Evolutionary conservation across 2,329 filamentous ascomycete genomes (phyloP).

Genomic region (Neobulgaria alba): DNA sequence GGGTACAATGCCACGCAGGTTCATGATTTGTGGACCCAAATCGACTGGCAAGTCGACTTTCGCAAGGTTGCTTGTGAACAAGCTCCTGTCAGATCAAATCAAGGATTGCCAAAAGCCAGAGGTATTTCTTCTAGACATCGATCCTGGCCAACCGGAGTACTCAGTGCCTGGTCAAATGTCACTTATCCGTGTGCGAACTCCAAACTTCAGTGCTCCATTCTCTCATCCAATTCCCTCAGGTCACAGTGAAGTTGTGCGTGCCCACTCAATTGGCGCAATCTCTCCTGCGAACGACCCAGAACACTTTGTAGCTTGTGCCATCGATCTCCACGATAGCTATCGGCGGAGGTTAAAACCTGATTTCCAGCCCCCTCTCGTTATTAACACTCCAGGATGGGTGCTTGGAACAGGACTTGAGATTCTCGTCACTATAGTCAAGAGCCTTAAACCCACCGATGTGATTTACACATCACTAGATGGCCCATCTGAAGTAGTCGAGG

Average conservation of each 20-base stretch:
- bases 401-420: conserved; percentile 61
- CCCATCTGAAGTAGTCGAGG: conserved; percentile 46
- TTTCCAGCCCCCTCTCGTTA: conserved; percentile 47
- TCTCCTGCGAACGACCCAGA: conserved; percentile 58
- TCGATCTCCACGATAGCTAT: conserved; percentile 55
- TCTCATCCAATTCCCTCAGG: conserved; percentile 42
- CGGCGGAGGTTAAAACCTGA: conserved; percentile 33
- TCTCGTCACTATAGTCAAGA: conserved; percentile 46
- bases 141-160: conserved; percentile 72
- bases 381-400: conserved; percentile 71
- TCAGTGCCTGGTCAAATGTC: conserved; percentile 61
- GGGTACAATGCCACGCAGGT: conserved; percentile 31
- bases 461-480: conserved; percentile 62
- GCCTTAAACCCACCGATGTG: conserved; percentile 49
- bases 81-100: conserved; percentile 41
- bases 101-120: conserved; percentile 9
- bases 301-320: conserved; percentile 55
- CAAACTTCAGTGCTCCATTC: conserved; percentile 60
- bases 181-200: conserved; percentile 49
- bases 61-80: conserved; percentile 56
- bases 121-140: conserved; percentile 58
- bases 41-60: conserved; percentile 72
- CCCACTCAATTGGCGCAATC: conserved; percentile 58
- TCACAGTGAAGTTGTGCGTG: conserved; percentile 39
- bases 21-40: conserved; percentile 61